Conservation (phyloP, 768 basidiomycete species). For the Boletellus sp. region DNA sequence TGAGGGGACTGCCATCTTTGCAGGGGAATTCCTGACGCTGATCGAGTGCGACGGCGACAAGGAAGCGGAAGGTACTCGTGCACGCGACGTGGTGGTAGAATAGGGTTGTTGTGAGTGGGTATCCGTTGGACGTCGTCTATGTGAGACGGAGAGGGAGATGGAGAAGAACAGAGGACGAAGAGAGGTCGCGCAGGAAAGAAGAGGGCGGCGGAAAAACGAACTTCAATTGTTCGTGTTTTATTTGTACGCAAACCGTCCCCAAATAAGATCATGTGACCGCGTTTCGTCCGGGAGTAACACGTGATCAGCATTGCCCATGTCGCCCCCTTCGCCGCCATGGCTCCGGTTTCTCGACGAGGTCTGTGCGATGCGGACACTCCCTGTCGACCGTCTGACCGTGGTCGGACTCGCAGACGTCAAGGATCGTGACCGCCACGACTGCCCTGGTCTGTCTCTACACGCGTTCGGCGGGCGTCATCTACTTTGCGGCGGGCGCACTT, state of each 20-base stretch:
- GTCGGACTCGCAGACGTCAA: constrained; percentile 47
- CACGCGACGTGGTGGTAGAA: constrained; percentile 62
- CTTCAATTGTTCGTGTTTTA: constrained; percentile 26
- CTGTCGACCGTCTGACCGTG: constrained; percentile 3
- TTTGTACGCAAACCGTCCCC: constrained; percentile 28
- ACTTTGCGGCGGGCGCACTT: constrained; percentile 57
- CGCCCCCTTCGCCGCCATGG: constrained; percentile 15
- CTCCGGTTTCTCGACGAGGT: constrained; percentile 34
- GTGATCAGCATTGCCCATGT: constrained; percentile 5
- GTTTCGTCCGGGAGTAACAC: constrained; percentile 21
- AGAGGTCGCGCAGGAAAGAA: constrained; percentile 14
- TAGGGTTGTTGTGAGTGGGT: background rate
- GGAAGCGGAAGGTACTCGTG: constrained; percentile 60
- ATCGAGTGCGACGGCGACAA: constrained; percentile 68
- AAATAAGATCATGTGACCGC: constrained; percentile 33
- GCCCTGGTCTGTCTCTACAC: constrained; percentile 53
- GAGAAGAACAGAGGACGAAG: constrained; percentile 11
- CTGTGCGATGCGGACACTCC: background rate
- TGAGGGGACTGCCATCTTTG: constrained; percentile 80
- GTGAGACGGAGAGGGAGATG: constrained; percentile 16
- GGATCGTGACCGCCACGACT: constrained; percentile 51
- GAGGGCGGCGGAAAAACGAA: constrained; percentile 22
- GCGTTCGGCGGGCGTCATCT: constrained; percentile 57
- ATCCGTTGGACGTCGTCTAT: constrained; percentile 12
- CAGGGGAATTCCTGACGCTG: constrained; percentile 47